Base-by-base conservation (phyloP, 2,329 filamentous ascomycete genomes). In the Anisogramma anomala region DNA sequence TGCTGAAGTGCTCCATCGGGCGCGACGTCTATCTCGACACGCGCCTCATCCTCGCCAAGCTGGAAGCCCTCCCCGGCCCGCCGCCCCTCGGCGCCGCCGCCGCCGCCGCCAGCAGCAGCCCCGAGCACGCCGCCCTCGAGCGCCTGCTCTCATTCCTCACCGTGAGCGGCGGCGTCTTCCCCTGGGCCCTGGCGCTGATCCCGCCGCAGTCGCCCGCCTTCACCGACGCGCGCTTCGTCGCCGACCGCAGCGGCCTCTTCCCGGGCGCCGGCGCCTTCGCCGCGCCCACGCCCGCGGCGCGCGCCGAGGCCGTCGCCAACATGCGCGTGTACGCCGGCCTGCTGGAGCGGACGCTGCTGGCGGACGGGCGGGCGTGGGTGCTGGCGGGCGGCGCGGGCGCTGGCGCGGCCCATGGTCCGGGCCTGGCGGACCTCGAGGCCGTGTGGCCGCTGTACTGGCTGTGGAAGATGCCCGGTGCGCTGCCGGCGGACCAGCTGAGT, bases 371-470 rank as follows among this genome's bases (percentile, higher is more conserved):
- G 41, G 55, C 69, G 3, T 86, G 79, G 80, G 59, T 85, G 7
- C 58, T 79, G 10, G 65, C 62, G 9, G 71, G 67, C 1, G 52
- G 66, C 3, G 56, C 57, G 14, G n/a, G n/a, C n/a, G n/a, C n/a
- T n/a, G n/a, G n/a, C n/a, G n/a, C n/a, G n/a, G n/a, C n/a, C n/a
- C n/a, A n/a, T n/a, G n/a, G n/a, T n/a, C 74, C 77, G 1, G 68
- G 64, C 1, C 56, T 84, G 47, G 77, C 73, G 3, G 82, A 87
- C 55, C 75, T 86, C 45, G 77, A 86, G 60, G 75, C 71, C 32
- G 61, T 81, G 10, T 84, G 77, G 77, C 67, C 72, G 0, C 69
- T 85, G 49, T 70, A 79, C 56, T 86, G 82, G 82, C 58, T 84
- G 2, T 55, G 59, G 3, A 61, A 58, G 9, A 61, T 83, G 34